Evolutionary conservation across 2,329 filamentous ascomycete genomes (phyloP).

Genomic region (Colletotrichum spaethianum): DNA sequence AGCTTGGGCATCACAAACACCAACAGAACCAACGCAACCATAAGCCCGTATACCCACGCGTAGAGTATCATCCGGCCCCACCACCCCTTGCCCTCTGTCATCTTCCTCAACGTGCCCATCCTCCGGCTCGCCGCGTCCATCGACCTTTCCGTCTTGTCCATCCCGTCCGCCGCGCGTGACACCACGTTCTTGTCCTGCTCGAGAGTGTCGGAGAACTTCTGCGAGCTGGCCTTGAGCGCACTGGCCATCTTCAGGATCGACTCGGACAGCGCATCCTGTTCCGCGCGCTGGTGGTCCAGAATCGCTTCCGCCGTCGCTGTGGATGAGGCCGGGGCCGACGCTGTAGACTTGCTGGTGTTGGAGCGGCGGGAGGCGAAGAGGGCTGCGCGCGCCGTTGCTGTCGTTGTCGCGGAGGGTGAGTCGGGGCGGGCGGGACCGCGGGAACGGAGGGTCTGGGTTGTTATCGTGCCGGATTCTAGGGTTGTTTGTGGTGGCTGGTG

Average conservation of each 20-base stretch:
- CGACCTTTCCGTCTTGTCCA: constrained; percentile 82
- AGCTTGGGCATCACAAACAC: constrained; percentile 92
- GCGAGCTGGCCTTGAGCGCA: constrained; percentile 81
- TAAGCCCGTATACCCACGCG: constrained; percentile 85
- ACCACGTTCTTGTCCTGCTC: constrained; percentile 81
- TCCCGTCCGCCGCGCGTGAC: constrained; percentile 77
- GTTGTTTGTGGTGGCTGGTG: constrained; percentile 47
- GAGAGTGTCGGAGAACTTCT: constrained; percentile 79
- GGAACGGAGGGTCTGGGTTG: constrained; percentile 53
- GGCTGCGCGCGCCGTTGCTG: constrained; percentile 57
- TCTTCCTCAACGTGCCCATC: constrained; percentile 83
- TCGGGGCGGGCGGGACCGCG: constrained; percentile 46
- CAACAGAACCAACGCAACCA: constrained; percentile 82
- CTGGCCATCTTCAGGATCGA: constrained; percentile 87
- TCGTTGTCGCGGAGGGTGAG: constrained; percentile 44
- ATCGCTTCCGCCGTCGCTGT: constrained; percentile 77
- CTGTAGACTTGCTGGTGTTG: constrained; percentile 44
- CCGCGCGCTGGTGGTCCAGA: constrained; percentile 81
- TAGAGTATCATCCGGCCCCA: constrained; percentile 88
- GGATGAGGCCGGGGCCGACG: constrained; percentile 53
- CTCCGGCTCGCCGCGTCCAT: constrained; percentile 82
- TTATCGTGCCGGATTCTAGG: constrained; percentile 36
- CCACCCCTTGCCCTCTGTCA: constrained; percentile 92
- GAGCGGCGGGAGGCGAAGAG: constrained; percentile 59
- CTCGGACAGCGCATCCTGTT: constrained; percentile 86